Evolutionary conservation across 129 eudicot species (phyloP), one percentile per base, ranked within the genome.

Genomic region (Apium graveolens): DNA sequence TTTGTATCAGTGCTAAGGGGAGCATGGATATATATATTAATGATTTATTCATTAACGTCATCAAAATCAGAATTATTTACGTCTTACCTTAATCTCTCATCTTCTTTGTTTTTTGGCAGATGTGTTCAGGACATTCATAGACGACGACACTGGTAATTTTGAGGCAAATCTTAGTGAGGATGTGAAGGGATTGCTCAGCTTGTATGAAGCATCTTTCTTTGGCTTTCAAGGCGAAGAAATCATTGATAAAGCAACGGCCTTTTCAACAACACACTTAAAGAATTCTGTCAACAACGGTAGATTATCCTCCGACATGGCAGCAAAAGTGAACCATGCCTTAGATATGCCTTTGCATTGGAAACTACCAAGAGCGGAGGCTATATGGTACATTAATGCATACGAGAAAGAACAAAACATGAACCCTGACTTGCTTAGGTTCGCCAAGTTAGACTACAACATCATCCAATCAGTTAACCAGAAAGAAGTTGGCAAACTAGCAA

Each of bases 131-230:
- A 78, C 55, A 31, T 78, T 78, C 44, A 43, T 11, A 31, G 80
- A 78, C 3, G 74, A 78, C 4, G 74, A 78, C 1, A 17, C 66
- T 0, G 81, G 65, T 18, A 29, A 43, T 17, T 78, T 78, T n/a
- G 42, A 65, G 51, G 11, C 31, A 66, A 24, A n/a, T 21, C 74
- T 78, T 1, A 3, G 43, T 11, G 81, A 65, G 45, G 81, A 78
- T 62, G 63, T 27, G 12, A 63, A 65, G 60, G 81, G 74, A 7
- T 7, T 78, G 81, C 41, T 78, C 8, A 38, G 75, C 34, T 78
- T 78, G 75, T 78, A 78, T 34, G 81, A 78, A 42, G 81, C 75
- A 27, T 63, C 81, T 41, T 65, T 38, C 41, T 45, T 65, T 27
- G 51, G 74, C 1, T 27, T 43, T 17, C 17, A 42, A 6, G 81